phyloP scores from a whole-genome alignment of 768 basidiomycete species.

The Mycena leptocephala region DNA sequence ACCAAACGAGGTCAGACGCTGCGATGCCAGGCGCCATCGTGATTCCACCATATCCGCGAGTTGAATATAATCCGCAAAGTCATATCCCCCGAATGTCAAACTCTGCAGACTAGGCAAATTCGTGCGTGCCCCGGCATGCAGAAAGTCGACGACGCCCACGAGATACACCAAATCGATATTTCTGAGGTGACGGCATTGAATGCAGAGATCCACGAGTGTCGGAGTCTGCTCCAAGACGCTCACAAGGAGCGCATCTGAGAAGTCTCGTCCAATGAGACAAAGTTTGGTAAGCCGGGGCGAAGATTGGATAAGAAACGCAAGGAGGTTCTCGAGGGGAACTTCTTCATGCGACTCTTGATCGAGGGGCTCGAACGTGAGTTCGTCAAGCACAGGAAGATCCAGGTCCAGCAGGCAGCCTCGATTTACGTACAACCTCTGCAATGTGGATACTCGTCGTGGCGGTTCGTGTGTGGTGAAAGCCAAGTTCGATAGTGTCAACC shows the following conservation, averaged over 20 bases:
- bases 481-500: neutral
- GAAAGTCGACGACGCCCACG: neutral
- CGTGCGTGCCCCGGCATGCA: neutral
- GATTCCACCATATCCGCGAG: neutral
- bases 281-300: neutral
- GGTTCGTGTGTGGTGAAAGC: neutral
- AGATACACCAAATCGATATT: neutral
- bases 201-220: neutral
- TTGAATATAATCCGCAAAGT: neutral
- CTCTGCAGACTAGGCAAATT: neutral
- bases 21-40: neutral
- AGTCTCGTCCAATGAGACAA: neutral
- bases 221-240: neutral
- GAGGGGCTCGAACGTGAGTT: neutral
- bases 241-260: neutral
- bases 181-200: neutral
- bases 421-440: neutral
- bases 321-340: neutral
- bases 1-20: no score
- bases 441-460: neutral
- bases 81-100: neutral
- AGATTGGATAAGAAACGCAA: neutral
- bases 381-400: neutral
- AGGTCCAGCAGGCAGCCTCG: neutral
- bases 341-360: neutral